phyloP scores from a whole-genome alignment of 495 filamentous ascomycete genomes.

The Rostrohypoxylon terebratum region DNA sequence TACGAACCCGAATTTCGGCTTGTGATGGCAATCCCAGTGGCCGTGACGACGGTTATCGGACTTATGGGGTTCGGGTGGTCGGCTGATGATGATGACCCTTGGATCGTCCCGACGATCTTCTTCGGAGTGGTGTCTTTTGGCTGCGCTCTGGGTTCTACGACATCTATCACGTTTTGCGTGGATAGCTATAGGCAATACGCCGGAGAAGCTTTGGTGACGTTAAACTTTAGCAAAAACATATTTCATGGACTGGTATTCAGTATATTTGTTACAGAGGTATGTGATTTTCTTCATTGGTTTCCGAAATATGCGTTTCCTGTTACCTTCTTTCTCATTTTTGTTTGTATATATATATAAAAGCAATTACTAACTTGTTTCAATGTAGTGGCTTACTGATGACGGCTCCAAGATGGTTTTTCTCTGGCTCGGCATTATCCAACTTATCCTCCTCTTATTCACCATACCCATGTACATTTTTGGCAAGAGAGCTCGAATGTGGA shows the following conservation, averaged over 20 bases:
- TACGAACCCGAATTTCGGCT: constrained; percentile 97
- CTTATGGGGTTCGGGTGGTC: constrained; percentile 97
- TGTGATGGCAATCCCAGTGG: constrained; percentile 88
- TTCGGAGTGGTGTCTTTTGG: constrained; percentile 95
- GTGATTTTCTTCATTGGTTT: background rate
- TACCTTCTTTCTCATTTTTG: background rate
- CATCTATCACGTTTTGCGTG: constrained; percentile 92
- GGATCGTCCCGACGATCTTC: constrained; percentile 94
- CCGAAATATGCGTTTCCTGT: background rate
- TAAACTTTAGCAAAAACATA: constrained; percentile 95
- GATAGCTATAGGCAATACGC: constrained; percentile 96
- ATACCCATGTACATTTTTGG: constrained; percentile 98
- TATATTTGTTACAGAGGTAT: constrained; percentile 79
- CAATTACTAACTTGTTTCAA: background rate
- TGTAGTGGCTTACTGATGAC: constrained; percentile 75
- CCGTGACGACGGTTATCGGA: constrained; percentile 82
- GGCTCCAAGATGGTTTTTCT: constrained; percentile 84
- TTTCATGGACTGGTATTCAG: constrained; percentile 92
- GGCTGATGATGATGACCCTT: constrained; percentile 75
- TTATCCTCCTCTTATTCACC: constrained; percentile 76
- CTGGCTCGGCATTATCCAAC: constrained; percentile 86
- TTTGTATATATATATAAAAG: background rate
- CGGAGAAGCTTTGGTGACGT: constrained; percentile 91
- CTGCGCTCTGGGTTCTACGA: constrained; percentile 92
- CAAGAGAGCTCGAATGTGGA: constrained; percentile 97